Conservation (phyloP, 306 rosid species). For the Mimosa pudica region DNA sequence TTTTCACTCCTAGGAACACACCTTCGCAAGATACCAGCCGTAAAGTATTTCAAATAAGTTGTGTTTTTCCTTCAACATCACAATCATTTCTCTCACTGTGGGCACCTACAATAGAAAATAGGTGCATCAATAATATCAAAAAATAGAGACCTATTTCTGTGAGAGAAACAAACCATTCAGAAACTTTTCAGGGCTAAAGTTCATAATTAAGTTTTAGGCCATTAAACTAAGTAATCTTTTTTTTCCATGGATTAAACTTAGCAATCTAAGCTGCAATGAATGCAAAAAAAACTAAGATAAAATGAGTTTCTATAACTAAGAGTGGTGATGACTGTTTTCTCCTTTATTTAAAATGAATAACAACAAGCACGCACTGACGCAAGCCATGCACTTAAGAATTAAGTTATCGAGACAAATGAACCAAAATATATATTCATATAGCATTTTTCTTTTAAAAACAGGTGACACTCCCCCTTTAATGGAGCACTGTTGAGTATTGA, state of each 20-base stretch:
- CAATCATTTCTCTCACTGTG: constrained; percentile 73
- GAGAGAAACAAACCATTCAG: constrained; percentile 23
- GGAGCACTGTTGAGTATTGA: neutral
- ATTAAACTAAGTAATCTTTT: neutral
- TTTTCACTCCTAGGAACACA: constrained; percentile 42
- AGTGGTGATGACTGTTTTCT: neutral
- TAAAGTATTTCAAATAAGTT: constrained; percentile 80
- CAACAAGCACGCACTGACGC: neutral
- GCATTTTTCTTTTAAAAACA: neutral
- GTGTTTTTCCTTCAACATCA: constrained; percentile 74
- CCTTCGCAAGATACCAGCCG: constrained; percentile 95
- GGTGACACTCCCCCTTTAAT: neutral
- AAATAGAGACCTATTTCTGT: neutral
- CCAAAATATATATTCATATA: neutral
- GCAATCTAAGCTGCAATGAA: neutral
- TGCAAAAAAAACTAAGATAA: neutral
- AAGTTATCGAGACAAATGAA: neutral
- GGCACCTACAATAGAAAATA: constrained; percentile 61
- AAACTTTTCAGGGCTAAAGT: constrained; percentile 10
- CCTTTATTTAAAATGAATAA: neutral
- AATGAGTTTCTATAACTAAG: neutral
- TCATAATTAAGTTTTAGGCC: neutral
- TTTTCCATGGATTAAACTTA: neutral
- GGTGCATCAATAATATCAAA: constrained; percentile 30
- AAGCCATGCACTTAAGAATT: neutral